Conservation (phyloP, 23 red algal species). For the Gracilaria gracilis region DNA sequence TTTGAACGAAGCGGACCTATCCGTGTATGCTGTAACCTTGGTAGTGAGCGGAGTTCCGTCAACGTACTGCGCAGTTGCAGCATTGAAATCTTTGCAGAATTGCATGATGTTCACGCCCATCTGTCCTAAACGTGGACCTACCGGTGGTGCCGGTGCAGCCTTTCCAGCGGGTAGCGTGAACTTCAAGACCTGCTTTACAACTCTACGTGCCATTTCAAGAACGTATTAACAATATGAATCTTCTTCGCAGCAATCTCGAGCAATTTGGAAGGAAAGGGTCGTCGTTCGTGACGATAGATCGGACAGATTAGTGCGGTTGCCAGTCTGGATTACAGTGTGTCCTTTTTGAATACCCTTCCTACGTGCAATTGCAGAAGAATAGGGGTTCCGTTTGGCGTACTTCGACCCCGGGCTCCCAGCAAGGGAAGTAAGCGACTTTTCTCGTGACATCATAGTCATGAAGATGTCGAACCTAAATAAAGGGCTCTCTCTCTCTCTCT, state of each 20-base stretch:
- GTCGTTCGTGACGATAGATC: too few relatives aligned
- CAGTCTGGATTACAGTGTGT: too few relatives aligned
- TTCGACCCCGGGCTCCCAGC: too few relatives aligned
- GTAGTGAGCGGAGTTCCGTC: slow-evolving; percentile 90
- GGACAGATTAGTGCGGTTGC: too few relatives aligned
- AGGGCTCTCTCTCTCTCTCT: too few relatives aligned
- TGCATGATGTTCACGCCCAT: slow-evolving; percentile 98
- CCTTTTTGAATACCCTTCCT: neutral
- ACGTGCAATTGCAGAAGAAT: neutral
- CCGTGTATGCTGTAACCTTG: slow-evolving; percentile 85
- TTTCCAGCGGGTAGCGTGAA: slow-evolving; percentile 92
- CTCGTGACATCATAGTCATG: too few relatives aligned
- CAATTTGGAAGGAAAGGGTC: too few relatives aligned
- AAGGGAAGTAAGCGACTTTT: too few relatives aligned
- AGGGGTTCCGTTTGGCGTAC: too few relatives aligned
- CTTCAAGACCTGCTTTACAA: slow-evolving; percentile 83
- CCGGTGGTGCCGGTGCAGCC: slow-evolving; percentile 94
- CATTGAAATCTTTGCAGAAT: slow-evolving; percentile 99
- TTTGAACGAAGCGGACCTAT: slow-evolving; percentile 87
- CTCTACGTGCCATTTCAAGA: slow-evolving; percentile 27
- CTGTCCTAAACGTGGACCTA: slow-evolving; percentile 92
- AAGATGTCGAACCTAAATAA: too few relatives aligned
- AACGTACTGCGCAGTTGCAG: slow-evolving; percentile 73
- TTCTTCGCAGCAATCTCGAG: too few relatives aligned
- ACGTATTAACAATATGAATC: neutral